Percentiles rank a stretch among this genome's conserved stretches.
Evolutionary conservation across 495 filamentous ascomycete genomes (phyloP).

Genomic region (Staphylotrichum longicolle): DNA sequence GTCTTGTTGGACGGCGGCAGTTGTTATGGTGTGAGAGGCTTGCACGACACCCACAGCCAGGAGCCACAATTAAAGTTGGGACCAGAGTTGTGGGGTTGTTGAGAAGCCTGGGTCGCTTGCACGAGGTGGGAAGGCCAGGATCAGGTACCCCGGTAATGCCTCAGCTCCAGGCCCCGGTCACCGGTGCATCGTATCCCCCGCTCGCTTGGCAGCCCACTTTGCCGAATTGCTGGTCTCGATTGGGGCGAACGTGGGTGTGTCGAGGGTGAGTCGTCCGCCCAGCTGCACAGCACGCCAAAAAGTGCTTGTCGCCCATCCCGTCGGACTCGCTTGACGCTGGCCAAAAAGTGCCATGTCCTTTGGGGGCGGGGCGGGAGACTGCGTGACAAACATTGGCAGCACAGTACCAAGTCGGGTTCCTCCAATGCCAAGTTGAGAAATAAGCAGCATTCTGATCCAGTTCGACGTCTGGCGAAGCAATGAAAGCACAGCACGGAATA

Average conservation of each 20-base stretch:
- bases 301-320: too few species aligned
- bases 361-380: too few species aligned
- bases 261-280: neutral
- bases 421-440: too few species aligned
- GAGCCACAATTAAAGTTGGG: neutral
- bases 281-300: neutral
- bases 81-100: neutral
- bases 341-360: too few species aligned
- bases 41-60: conserved; percentile 1
- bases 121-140: neutral
- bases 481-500: too few species aligned
- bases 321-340: too few species aligned
- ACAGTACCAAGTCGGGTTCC: too few species aligned
- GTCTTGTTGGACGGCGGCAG: neutral
- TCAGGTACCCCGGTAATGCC: conserved; percentile 1
- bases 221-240: conserved; percentile 24
- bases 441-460: too few species aligned
- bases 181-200: conserved; percentile 28
- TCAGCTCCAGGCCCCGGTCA: conserved; percentile 24
- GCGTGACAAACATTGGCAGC: too few species aligned
- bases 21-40: neutral
- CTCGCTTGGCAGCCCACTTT: conserved; percentile 27
- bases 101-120: conserved; percentile 1
- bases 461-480: too few species aligned
- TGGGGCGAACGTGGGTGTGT: conserved; percentile 13